phyloP scores from a whole-genome alignment of 805 yeast genomes.

The Candida cerambycidarum region DNA sequence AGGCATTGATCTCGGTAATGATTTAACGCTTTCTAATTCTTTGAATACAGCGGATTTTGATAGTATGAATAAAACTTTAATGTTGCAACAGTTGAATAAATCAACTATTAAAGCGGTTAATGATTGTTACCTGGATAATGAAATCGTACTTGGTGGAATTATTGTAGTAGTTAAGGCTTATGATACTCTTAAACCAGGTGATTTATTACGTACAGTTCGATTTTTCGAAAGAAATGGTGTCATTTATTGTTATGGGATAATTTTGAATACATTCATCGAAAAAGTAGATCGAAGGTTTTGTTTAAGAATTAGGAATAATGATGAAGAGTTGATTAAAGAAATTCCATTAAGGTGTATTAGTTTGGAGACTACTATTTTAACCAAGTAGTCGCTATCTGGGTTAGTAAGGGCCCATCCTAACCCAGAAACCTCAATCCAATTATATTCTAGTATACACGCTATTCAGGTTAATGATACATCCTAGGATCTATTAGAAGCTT shows the following conservation, averaged over 20 bases:
- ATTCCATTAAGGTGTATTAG: constrained; percentile 30
- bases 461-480: too few relatives aligned
- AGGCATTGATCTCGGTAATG: not conserved
- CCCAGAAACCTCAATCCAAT: too few relatives aligned
- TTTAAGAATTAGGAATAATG: constrained; percentile 19
- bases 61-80: constrained; percentile 26
- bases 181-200: constrained; percentile 28
- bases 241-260: constrained; percentile 30
- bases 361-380: constrained; percentile 31
- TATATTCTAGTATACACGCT: too few relatives aligned
- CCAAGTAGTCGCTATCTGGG: too few relatives aligned
- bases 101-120: constrained; percentile 22
- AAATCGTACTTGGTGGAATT: constrained; percentile 28
- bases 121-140: constrained; percentile 29
- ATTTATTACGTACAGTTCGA: constrained; percentile 27
- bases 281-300: constrained; percentile 12
- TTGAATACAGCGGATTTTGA: constrained; percentile 15
- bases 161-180: constrained; percentile 34
- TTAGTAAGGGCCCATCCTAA: too few relatives aligned
- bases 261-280: constrained; percentile 29
- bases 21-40: not conserved
- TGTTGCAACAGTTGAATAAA: constrained; percentile 24
- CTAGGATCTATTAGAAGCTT: not conserved
- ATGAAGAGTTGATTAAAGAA: constrained; percentile 24
- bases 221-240: constrained; percentile 20